A percentile compares a stretch with the other conserved stretches of the same genome.
Conservation (phyloP, 805 yeast genomes). For the Starmerella geochares region DNA sequence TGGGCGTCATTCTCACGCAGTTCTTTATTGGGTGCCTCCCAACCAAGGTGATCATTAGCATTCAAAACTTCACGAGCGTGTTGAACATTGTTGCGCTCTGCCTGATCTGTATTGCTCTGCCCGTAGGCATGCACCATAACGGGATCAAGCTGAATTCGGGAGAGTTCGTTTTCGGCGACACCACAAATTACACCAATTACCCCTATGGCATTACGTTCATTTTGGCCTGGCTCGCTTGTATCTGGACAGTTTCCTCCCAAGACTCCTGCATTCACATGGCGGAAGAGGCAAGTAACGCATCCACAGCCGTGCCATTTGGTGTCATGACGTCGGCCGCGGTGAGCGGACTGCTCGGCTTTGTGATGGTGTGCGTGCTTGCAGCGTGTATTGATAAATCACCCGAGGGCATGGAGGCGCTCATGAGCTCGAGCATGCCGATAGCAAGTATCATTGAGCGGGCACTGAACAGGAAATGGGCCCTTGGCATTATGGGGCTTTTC, state of each 20-base stretch:
- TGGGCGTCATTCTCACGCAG: slow-evolving; percentile 48
- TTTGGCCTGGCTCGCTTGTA: slow-evolving; percentile 51
- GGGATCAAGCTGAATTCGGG: slow-evolving; percentile 39
- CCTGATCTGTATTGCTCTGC: slow-evolving; percentile 53
- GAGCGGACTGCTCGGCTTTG: slow-evolving; percentile 52
- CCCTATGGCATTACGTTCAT: slow-evolving; percentile 48
- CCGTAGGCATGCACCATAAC: slow-evolving; percentile 38
- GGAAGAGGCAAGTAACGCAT: slow-evolving; percentile 58
- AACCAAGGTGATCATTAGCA: slow-evolving; percentile 44
- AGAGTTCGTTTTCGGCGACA: slow-evolving; percentile 45
- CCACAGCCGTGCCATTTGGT: slow-evolving; percentile 54
- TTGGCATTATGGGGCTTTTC: slow-evolving; percentile 50
- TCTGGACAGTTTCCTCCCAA: slow-evolving; percentile 69
- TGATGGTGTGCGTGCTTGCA: slow-evolving; percentile 42
- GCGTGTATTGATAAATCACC: slow-evolving; percentile 30
- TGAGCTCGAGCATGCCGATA: slow-evolving; percentile 47
- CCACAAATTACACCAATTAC: slow-evolving; percentile 46
- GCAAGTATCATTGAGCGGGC: slow-evolving; percentile 56
- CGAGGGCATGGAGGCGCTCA: slow-evolving; percentile 33
- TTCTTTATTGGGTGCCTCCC: slow-evolving; percentile 47
- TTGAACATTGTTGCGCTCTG: slow-evolving; percentile 45
- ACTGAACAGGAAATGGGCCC: slow-evolving; percentile 55
- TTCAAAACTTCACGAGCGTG: slow-evolving; percentile 51
- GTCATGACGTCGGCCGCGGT: slow-evolving; percentile 47
- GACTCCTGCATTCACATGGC: slow-evolving; percentile 64